These are phyloP conservation scores for Rosa lucieae DNA, from an alignment of 306 rosid genomes.

Conservation along the genomic window DNA sequence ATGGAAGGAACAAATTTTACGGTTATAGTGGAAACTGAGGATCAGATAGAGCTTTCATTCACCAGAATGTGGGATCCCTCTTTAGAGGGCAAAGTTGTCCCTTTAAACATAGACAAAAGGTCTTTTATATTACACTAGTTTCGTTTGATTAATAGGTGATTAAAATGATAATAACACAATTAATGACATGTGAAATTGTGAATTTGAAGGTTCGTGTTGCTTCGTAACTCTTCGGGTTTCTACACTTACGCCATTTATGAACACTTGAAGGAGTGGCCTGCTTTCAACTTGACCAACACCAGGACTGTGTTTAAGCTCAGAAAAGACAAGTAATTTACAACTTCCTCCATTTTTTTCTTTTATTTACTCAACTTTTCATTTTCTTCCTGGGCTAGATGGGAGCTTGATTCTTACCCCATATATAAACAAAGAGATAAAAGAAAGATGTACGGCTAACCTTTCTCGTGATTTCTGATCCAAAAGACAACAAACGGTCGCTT, in stretches of 20 bases:
- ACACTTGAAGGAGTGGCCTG: conserved; percentile 36
- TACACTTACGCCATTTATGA: conserved; percentile 36
- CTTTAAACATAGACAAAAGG: conserved; percentile 31
- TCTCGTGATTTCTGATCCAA: conserved; percentile 7
- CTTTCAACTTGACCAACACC: conserved; percentile 34
- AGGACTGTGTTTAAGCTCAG: conserved; percentile 30
- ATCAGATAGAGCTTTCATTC: conserved; percentile 37
- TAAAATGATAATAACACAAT: background rate
- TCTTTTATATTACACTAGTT: background rate
- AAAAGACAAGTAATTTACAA: conserved; percentile 26
- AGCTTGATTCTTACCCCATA: background rate
- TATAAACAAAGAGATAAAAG: background rate
- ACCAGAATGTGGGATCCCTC: conserved; percentile 36
- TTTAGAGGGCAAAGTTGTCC: conserved; percentile 26
- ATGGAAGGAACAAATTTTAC: conserved; percentile 31
- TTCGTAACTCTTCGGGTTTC: conserved; percentile 30
- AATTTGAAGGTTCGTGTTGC: conserved; percentile 24
- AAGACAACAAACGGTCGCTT: background rate
- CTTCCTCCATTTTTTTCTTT: background rate
- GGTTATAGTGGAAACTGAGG: conserved; percentile 32
- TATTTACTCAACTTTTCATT: background rate
- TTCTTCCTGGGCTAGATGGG: background rate
- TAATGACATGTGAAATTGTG: background rate
- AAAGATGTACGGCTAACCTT: background rate
- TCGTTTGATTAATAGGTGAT: background rate